Percentiles rank a stretch among this genome's conserved stretches.
phyloP scores from a whole-genome alignment of 2,329 filamentous ascomycete genomes.

The Aureobasidium lini region DNA sequence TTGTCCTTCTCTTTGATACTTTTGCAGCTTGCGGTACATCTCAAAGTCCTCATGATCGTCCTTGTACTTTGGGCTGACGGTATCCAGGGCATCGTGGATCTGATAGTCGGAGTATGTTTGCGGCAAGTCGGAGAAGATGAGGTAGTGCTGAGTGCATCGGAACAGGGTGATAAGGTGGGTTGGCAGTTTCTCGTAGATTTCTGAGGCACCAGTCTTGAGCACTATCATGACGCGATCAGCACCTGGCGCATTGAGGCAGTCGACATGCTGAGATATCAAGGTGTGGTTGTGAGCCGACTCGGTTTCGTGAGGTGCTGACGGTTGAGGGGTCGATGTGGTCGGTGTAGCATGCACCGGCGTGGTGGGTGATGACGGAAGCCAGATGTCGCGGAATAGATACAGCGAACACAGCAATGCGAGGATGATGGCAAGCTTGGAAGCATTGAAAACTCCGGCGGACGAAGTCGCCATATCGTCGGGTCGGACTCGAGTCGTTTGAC shows the following conservation, averaged over 20 bases:
- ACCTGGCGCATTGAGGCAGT: slow-evolving; percentile 22
- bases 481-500: background rate
- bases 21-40: slow-evolving; percentile 26
- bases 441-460: slow-evolving; percentile 6
- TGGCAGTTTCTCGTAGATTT: slow-evolving; percentile 49
- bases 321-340: background rate
- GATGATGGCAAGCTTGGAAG: slow-evolving; percentile 18
- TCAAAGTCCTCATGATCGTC: slow-evolving; percentile 28
- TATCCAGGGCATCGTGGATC: slow-evolving; percentile 24
- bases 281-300: background rate
- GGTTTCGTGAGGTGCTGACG: background rate
- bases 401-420: slow-evolving; percentile 20
- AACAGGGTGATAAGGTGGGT: slow-evolving; percentile 49
- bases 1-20: slow-evolving; percentile 25
- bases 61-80: slow-evolving; percentile 22
- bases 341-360: background rate
- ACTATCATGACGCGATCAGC: slow-evolving; percentile 48
- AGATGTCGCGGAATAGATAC: slow-evolving; percentile 22
- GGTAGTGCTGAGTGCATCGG: slow-evolving; percentile 37
- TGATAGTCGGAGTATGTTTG: slow-evolving; percentile 38
- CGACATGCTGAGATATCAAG: background rate
- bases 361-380: slow-evolving; percentile 17
- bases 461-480: slow-evolving; percentile 2
- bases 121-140: slow-evolving; percentile 47
- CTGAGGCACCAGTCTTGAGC: slow-evolving; percentile 53